These are phyloP conservation scores for Metarhizium robertsii DNA, from an alignment of 2,329 filamentous ascomycete genomes.

Conservation along the genomic window DNA sequence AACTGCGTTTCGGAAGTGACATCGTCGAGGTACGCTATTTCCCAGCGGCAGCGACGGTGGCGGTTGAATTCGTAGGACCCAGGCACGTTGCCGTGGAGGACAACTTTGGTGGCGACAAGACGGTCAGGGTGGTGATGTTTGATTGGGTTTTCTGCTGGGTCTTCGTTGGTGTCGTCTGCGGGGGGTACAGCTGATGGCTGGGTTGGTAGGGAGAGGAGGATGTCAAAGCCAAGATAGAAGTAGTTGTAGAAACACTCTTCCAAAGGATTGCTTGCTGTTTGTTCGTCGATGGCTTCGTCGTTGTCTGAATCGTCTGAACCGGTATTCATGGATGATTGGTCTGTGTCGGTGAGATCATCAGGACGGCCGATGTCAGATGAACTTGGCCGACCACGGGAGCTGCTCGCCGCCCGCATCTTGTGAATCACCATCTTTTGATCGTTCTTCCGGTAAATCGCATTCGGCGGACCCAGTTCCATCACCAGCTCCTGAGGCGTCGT, in stretches of 20 bases:
- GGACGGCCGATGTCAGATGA: slow-evolving; percentile 31
- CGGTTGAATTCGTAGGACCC: slow-evolving; percentile 96
- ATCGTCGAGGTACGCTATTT: slow-evolving; percentile 51
- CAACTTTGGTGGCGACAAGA: slow-evolving; percentile 81
- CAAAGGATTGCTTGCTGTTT: slow-evolving; percentile 42
- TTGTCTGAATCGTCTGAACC: slow-evolving; percentile 58
- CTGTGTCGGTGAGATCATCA: slow-evolving; percentile 59
- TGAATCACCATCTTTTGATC: slow-evolving; percentile 86
- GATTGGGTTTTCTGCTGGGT: slow-evolving; percentile 21
- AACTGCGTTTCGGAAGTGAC: slow-evolving; percentile 73
- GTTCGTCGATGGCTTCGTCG: slow-evolving; percentile 49
- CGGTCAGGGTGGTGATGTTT: slow-evolving; percentile 45
- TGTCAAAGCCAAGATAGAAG: slow-evolving; percentile 89
- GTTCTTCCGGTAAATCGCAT: slow-evolving; percentile 87
- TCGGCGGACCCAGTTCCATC: slow-evolving; percentile 82
- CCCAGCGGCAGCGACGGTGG: slow-evolving; percentile 83
- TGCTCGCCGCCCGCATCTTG: slow-evolving; percentile 47
- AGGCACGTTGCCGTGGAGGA: slow-evolving; percentile 89
- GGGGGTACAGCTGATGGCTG: slow-evolving; percentile 53
- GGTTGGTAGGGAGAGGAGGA: slow-evolving; percentile 74
- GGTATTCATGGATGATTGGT: slow-evolving; percentile 65
- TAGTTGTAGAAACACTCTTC: slow-evolving; percentile 94
- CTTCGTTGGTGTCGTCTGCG: slow-evolving; percentile 12
- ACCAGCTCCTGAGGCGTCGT: slow-evolving; percentile 90
- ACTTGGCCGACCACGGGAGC: slow-evolving; percentile 37